phyloP scores from a whole-genome alignment of 495 filamentous ascomycete genomes.

The Xylaria scruposa region DNA sequence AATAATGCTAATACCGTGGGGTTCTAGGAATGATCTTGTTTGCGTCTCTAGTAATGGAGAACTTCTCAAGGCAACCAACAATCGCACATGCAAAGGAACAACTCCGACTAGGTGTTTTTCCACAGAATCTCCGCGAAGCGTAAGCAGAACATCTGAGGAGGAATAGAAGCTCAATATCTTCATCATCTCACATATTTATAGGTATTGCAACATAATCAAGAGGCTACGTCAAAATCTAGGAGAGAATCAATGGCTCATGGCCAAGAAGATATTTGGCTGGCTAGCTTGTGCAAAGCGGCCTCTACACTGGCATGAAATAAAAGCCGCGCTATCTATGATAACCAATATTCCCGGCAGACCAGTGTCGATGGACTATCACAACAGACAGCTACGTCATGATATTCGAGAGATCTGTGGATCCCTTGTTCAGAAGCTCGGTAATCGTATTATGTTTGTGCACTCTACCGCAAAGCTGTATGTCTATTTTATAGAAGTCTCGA shows the following conservation, averaged over 20 bases:
- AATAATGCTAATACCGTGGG: neutral
- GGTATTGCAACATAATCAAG: neutral
- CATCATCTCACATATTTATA: neutral
- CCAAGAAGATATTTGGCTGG: constrained; percentile 50
- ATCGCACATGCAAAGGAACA: neutral
- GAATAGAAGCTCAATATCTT: neutral
- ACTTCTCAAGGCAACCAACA: neutral
- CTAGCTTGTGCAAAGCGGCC: constrained; percentile 52
- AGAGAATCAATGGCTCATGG: constrained; percentile 38
- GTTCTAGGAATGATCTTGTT: constrained; percentile 6
- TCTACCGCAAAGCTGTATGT: constrained; percentile 34
- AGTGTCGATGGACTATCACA: constrained; percentile 24
- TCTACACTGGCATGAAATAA: constrained; percentile 56
- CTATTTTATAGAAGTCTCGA: neutral
- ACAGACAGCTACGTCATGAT: constrained; percentile 39
- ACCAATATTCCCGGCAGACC: constrained; percentile 31
- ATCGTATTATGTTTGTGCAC: constrained; percentile 25
- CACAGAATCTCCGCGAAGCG: neutral
- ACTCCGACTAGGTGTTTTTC: neutral
- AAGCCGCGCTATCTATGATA: constrained; percentile 49
- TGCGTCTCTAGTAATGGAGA: constrained; percentile 3
- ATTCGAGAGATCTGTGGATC: constrained; percentile 53
- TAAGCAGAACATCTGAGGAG: neutral
- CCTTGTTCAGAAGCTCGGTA: constrained; percentile 43
- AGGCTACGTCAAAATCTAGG: constrained; percentile 32